phyloP scores from a whole-genome alignment of 257 asterid genomes.

The Ocimum tenuiflorum region DNA sequence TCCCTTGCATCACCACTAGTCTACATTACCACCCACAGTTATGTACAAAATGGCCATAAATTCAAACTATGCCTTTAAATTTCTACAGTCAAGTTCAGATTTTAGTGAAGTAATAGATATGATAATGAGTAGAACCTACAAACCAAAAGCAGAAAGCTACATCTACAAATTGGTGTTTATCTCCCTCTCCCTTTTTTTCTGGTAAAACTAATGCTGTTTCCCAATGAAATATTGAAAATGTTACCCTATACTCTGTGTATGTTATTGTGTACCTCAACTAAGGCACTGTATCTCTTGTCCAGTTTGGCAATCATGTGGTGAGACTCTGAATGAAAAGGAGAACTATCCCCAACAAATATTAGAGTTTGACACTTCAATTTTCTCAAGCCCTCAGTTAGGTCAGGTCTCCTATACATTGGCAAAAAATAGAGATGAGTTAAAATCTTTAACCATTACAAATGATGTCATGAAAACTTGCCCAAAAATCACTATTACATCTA shows the following conservation, averaged over 20 bases:
- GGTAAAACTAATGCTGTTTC: too few species aligned
- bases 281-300: conserved; percentile 75
- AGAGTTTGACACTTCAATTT: conserved; percentile 67
- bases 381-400: conserved; percentile 59
- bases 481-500: not conserved
- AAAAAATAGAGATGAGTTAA: conserved; percentile 13
- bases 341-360: conserved; percentile 75
- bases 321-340: conserved; percentile 72
- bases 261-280: conserved; percentile 66
- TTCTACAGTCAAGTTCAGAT: too few species aligned
- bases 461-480: not conserved
- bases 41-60: too few species aligned
- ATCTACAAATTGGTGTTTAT: too few species aligned
- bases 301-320: conserved; percentile 62
- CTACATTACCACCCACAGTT: too few species aligned
- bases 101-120: too few species aligned
- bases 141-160: too few species aligned
- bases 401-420: conserved; percentile 62
- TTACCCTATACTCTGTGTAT: too few species aligned
- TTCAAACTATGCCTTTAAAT: not conserved
- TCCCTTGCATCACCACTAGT: too few species aligned
- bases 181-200: too few species aligned
- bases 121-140: too few species aligned
- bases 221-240: too few species aligned
- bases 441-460: not conserved